phyloP scores from a whole-genome alignment of 805 yeast species.

The Lachancea quebecensis region DNA sequence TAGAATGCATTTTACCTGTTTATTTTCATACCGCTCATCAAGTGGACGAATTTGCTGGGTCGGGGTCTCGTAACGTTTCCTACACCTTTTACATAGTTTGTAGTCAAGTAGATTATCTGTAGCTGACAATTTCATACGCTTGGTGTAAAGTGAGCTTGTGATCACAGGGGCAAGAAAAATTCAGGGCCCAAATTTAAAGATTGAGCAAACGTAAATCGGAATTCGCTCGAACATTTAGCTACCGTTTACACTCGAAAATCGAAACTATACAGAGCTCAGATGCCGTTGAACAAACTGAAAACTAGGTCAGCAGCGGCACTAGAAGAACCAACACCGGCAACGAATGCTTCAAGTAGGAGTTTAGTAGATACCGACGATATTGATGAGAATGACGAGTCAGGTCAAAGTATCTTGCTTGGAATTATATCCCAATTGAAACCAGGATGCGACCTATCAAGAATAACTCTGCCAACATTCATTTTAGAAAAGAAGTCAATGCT shows the following conservation, averaged over 20 bases:
- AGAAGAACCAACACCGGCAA: not conserved
- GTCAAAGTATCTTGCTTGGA: constrained; percentile 78
- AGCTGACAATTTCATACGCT: no score
- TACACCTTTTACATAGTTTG: no score
- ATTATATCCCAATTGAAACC: constrained; percentile 89
- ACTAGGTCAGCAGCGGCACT: not conserved
- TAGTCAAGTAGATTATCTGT: no score
- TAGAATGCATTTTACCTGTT: no score
- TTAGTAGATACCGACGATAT: constrained; percentile 53
- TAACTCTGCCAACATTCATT: constrained; percentile 92
- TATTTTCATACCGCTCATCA: no score
- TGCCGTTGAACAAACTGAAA: constrained; percentile 2
- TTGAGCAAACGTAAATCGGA: no score
- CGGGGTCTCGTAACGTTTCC: no score
- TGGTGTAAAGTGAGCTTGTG: not conserved
- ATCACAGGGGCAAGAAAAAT: not conserved
- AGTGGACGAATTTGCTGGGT: no score
- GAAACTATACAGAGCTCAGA: not conserved
- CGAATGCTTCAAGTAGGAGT: not conserved
- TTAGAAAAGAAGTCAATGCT: constrained; percentile 93
- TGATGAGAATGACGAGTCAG: constrained; percentile 88
- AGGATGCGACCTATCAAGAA: constrained; percentile 82
- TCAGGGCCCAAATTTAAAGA: constrained; percentile 2
- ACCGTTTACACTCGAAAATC: no score
- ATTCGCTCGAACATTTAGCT: no score